These are phyloP conservation scores for Fraxinus sp. DNA, from an alignment of 305 asterid genomes.

Conservation along the genomic window DNA sequence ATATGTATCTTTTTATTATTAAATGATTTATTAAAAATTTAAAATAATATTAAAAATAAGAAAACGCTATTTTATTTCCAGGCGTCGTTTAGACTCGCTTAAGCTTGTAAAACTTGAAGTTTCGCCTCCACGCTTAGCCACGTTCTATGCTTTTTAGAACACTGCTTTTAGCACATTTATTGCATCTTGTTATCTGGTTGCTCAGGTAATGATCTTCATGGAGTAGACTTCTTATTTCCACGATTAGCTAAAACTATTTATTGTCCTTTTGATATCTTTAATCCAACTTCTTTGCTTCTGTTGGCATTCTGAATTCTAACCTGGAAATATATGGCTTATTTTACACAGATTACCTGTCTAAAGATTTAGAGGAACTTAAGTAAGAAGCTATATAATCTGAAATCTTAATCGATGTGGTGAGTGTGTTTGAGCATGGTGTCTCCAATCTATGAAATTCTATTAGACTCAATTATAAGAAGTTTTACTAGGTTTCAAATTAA, in stretches of 20 bases:
- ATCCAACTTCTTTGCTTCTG: neutral
- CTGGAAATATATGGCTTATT: neutral
- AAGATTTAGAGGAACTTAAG: neutral
- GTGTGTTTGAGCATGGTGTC: neutral
- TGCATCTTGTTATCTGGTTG: neutral
- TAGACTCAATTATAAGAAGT: neutral
- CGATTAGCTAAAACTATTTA: neutral
- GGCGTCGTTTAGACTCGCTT: no score
- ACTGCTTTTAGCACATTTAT: neutral
- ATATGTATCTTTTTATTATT: no score
- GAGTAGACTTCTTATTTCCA: neutral
- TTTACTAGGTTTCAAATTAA: neutral
- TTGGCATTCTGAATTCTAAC: neutral
- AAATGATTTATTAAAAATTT: no score
- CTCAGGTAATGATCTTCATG: neutral
- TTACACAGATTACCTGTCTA: neutral
- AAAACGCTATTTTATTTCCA: no score
- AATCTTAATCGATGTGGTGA: neutral
- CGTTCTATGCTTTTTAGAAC: no score
- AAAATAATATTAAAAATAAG: no score
- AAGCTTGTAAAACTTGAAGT: no score
- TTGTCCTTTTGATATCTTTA: neutral
- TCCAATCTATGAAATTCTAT: neutral
- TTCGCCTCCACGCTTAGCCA: no score
- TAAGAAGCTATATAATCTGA: neutral